Percentiles rank a stretch among this genome's conserved stretches.
These are phyloP conservation scores for Striga asiatica DNA, from an alignment of 257 asterid genomes.

Conservation along the genomic window DNA sequence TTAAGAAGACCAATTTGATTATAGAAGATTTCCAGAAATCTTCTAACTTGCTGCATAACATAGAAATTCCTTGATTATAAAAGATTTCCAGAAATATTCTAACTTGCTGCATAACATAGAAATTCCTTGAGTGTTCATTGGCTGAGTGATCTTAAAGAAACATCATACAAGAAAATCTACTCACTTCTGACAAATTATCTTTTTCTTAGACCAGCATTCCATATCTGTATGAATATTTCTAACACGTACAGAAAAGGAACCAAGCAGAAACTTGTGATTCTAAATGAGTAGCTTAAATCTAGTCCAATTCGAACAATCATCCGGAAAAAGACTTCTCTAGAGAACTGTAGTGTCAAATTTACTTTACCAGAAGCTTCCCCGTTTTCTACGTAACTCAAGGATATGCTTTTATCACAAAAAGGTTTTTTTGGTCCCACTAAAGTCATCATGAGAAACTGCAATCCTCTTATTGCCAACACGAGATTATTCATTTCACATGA, in stretches of 20 bases:
- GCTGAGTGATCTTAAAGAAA: not conserved
- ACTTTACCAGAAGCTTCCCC: not conserved
- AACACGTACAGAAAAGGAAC: not conserved
- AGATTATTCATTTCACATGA: conserved; percentile 3
- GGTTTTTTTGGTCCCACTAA: not conserved
- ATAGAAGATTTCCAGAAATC: not conserved
- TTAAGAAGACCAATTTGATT: not conserved
- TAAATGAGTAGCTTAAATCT: not conserved
- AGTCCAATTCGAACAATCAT: not conserved
- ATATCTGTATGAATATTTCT: not conserved
- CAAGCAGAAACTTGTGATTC: not conserved
- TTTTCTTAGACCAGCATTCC: not conserved
- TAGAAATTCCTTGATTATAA: not conserved
- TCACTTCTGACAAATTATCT: conserved; percentile 1
- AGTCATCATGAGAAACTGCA: not conserved
- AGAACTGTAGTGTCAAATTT: too few relatives aligned
- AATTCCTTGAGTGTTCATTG: not conserved
- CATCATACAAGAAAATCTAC: not conserved
- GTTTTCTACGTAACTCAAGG: not conserved
- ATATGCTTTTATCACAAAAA: not conserved
- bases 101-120: not conserved
- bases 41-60: not conserved
- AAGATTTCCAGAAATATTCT: too few relatives aligned
- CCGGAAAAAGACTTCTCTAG: not conserved
- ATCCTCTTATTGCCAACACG: conserved; percentile 4